Conservation (phyloP, 1,139 yeast genomes). For the Yamadazyma triangularis region DNA sequence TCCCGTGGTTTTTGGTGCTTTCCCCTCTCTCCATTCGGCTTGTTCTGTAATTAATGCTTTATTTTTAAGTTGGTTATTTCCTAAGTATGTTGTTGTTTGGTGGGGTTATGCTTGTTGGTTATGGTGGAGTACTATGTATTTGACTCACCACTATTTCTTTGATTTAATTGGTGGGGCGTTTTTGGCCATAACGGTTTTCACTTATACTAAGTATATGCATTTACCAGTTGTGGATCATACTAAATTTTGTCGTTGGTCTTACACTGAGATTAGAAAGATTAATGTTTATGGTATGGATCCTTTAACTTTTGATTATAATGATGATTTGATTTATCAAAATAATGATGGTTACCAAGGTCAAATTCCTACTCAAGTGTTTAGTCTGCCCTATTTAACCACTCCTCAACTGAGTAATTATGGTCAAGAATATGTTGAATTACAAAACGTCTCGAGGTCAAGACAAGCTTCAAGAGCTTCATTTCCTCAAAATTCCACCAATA, state of each 20-base stretch:
- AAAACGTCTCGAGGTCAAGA: conserved; percentile 26
- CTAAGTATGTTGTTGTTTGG: conserved; percentile 59
- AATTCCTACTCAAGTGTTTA: not conserved
- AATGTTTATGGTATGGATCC: conserved; percentile 31
- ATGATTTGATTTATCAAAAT: conserved; percentile 12
- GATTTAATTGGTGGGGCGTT: conserved; percentile 90
- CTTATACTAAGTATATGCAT: conserved; percentile 65
- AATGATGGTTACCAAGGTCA: conserved; percentile 4
- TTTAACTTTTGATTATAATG: conserved; percentile 15
- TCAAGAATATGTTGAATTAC: conserved; percentile 27
- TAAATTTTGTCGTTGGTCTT: conserved; percentile 84
- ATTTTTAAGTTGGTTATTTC: conserved; percentile 79
- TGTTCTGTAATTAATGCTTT: conserved; percentile 91
- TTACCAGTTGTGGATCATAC: conserved; percentile 64
- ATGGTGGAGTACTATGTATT: conserved; percentile 98
- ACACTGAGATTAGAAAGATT: conserved; percentile 32
- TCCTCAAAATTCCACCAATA: conserved; percentile 13
- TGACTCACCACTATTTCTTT: conserved; percentile 91
- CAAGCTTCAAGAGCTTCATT: conserved; percentile 24
- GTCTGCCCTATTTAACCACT: not conserved
- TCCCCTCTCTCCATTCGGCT: conserved; percentile 94
- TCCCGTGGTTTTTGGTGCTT: conserved; percentile 96
- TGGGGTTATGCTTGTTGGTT: conserved; percentile 80
- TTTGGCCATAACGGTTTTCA: conserved; percentile 66
- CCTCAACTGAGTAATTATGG: not conserved